phyloP scores from a whole-genome alignment of 495 filamentous ascomycete genomes.

The Penicillium atrosanguineum region DNA sequence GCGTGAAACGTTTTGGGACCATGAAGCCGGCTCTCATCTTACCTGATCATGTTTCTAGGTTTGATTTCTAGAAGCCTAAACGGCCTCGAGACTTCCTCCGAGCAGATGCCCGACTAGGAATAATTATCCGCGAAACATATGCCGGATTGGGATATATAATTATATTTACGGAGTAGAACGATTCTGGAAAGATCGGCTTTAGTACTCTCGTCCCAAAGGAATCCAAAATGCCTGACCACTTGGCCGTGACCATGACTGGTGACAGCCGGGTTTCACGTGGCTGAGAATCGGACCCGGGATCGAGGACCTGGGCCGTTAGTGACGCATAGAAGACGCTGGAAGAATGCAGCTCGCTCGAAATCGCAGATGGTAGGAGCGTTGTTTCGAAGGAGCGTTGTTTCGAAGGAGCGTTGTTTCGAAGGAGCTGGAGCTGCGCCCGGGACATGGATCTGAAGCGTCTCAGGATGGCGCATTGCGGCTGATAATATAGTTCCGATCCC shows the following conservation, averaged over 20 bases:
- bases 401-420: not conserved
- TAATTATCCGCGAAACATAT: not conserved
- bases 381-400: no score
- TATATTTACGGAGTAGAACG: no score
- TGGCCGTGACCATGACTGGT: no score
- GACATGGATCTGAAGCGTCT: not conserved
- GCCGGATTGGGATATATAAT: no score
- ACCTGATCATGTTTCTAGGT: no score
- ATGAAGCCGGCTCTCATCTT: no score
- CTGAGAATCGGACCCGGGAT: not conserved
- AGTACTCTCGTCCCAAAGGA: no score
- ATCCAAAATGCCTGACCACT: no score
- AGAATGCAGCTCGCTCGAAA: not conserved
- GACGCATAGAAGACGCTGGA: not conserved
- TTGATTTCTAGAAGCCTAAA: not conserved
- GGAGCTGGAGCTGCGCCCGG: not conserved
- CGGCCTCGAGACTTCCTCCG: not conserved
- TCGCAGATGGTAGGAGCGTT: not conserved
- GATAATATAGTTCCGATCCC: slow-evolving; percentile 11
- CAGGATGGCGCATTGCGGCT: slow-evolving; percentile 8
- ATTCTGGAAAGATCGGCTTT: no score
- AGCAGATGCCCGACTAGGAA: not conserved
- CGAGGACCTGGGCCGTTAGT: not conserved
- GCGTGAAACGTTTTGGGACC: no score
- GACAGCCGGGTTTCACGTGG: no score